These are phyloP conservation scores for Curvularia spicifera DNA, from an alignment of 2,329 filamentous ascomycete species.

Conservation along the genomic window DNA sequence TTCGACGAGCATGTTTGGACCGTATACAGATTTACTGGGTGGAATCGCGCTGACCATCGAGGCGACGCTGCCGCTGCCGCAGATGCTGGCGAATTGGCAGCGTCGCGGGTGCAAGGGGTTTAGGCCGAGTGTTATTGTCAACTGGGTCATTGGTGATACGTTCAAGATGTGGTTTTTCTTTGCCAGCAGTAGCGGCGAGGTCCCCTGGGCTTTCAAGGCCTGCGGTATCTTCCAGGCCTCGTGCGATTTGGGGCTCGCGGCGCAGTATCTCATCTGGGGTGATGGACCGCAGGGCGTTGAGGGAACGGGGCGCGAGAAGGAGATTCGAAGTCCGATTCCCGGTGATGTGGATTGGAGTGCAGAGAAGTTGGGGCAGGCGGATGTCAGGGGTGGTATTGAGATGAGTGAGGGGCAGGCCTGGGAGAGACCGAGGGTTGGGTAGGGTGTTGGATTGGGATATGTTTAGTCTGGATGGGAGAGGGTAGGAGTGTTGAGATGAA, in stretches of 20 bases:
- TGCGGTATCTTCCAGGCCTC: constrained; percentile 81
- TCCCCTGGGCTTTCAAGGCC: constrained; percentile 80
- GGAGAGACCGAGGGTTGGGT: constrained; percentile 31
- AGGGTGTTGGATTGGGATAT: not conserved
- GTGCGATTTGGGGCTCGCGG: constrained; percentile 75
- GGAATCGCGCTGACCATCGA: constrained; percentile 79
- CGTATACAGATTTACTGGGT: constrained; percentile 73
- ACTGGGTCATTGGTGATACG: constrained; percentile 79
- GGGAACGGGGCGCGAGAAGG: constrained; percentile 26
- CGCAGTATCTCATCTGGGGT: constrained; percentile 66
- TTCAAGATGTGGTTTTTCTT: constrained; percentile 85
- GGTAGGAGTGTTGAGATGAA: not conserved
- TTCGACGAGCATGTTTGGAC: constrained; percentile 62
- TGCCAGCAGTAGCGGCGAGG: constrained; percentile 70
- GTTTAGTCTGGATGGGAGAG: not conserved
- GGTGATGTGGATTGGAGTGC: constrained; percentile 22
- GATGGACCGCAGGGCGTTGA: constrained; percentile 33
- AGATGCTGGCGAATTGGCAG: constrained; percentile 74
- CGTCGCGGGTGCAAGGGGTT: constrained; percentile 78
- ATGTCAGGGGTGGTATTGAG: constrained; percentile 25
- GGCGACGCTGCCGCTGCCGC: constrained; percentile 80
- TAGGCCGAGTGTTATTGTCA: constrained; percentile 74
- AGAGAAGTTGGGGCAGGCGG: constrained; percentile 20
- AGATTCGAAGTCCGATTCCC: constrained; percentile 32
- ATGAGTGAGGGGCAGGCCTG: constrained; percentile 27